A percentile compares a stretch with the other conserved stretches of the same genome.
Conservation (phyloP, 108 stramenopile genomes). For the Schizochytrium sp. region DNA sequence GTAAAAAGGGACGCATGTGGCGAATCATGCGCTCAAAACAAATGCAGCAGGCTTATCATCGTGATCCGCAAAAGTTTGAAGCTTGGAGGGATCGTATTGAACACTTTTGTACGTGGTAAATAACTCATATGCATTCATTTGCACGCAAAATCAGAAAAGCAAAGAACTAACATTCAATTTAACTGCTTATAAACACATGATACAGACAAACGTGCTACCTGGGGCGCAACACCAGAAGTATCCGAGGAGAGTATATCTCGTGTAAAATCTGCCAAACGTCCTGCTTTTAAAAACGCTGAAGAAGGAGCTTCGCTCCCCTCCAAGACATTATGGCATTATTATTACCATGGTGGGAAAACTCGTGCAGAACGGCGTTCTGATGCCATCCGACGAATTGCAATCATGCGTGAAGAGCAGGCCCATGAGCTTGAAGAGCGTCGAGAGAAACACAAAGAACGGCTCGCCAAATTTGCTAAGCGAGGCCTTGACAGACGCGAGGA, state of each 20-base stretch:
- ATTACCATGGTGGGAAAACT: conserved; percentile 52
- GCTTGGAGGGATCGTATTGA: conserved; percentile 31
- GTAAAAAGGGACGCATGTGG: conserved; percentile 49
- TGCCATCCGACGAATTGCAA: background rate
- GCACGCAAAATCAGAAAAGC: no score
- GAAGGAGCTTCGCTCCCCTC: background rate
- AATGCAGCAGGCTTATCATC: conserved; percentile 24
- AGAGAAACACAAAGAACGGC: background rate
- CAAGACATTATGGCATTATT: conserved; percentile 48
- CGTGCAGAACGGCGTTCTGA: conserved; percentile 3
- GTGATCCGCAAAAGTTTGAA: background rate
- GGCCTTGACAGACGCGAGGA: background rate
- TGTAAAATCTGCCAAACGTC: background rate
- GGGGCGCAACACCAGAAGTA: background rate
- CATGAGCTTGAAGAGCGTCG: background rate
- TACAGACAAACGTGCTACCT: conserved; percentile 17
- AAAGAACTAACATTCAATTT: no score
- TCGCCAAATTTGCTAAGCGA: conserved; percentile 32
- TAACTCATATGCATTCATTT: no score
- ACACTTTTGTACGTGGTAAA: background rate
- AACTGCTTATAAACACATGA: no score
- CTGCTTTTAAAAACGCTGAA: background rate
- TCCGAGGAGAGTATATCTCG: background rate
- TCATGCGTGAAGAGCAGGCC: conserved; percentile 38
- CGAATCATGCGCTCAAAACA: conserved; percentile 13